phyloP scores from a whole-genome alignment of 306 rosid genomes.

The Macrotyloma uniflorum region DNA sequence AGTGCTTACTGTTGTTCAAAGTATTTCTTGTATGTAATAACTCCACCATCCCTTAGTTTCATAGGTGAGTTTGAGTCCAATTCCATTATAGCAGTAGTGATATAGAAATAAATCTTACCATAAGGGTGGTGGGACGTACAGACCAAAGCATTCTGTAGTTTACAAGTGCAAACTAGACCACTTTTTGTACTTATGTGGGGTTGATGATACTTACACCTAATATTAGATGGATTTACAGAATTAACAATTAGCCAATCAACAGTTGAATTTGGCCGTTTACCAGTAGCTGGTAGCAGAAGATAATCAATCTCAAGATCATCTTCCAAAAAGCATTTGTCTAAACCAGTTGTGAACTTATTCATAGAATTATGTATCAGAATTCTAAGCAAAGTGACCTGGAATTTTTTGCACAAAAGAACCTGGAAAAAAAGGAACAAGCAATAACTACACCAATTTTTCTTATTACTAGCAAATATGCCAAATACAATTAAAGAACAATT shows the following conservation, averaged over 20 bases:
- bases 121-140: conserved; percentile 58
- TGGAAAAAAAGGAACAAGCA: conserved; percentile 40
- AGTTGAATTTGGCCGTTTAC: background rate
- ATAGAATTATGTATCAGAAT: conserved; percentile 49
- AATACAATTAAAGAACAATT: conserved; percentile 15
- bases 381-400: conserved; percentile 62
- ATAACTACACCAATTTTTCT: background rate
- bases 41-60: conserved; percentile 43
- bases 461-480: background rate
- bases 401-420: conserved; percentile 68
- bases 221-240: conserved; percentile 45
- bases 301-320: conserved; percentile 62
- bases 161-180: conserved; percentile 61
- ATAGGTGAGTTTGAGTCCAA: conserved; percentile 67
- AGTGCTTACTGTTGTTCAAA: conserved; percentile 49
- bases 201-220: conserved; percentile 15
- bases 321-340: conserved; percentile 34
- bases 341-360: conserved; percentile 36
- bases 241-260: conserved; percentile 66
- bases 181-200: conserved; percentile 41
- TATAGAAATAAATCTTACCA: conserved; percentile 51
- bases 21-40: conserved; percentile 62
- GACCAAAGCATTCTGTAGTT: conserved; percentile 61
- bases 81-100: conserved; percentile 47
- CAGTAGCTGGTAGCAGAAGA: conserved; percentile 73